Conservation (phyloP, 75 land plant genomes). For the Selaginella moellendorffii region DNA sequence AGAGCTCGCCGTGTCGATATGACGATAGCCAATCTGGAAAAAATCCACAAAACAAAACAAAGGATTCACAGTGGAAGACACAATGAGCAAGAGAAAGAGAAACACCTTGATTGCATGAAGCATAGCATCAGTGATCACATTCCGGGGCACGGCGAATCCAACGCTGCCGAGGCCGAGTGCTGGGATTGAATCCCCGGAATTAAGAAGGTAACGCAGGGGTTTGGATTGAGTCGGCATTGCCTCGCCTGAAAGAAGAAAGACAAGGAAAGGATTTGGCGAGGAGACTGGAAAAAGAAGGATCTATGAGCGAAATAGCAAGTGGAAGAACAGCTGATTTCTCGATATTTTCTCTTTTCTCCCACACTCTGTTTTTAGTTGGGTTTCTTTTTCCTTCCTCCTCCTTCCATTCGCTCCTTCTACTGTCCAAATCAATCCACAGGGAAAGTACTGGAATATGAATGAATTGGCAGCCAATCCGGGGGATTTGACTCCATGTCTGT, state of each 20-base stretch:
- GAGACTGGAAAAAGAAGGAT: not conserved
- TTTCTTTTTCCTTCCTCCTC: too few species aligned
- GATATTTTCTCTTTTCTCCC: too few species aligned
- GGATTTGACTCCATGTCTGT: too few species aligned
- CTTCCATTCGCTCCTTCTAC: too few species aligned
- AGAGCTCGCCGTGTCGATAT: conserved; percentile 23
- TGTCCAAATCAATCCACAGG: too few species aligned
- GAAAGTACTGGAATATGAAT: too few species aligned
- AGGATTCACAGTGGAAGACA: not conserved
- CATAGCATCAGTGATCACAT: not conserved
- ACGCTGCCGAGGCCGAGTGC: not conserved
- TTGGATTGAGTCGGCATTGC: not conserved
- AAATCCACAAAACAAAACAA: too few species aligned
- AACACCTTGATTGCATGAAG: not conserved
- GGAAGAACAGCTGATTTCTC: not conserved
- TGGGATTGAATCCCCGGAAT: not conserved
- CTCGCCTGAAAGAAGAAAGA: not conserved
- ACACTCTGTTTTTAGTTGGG: not conserved
- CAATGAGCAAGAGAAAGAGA: too few species aligned
- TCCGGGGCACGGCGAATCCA: not conserved
- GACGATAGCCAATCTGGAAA: conserved; percentile 25
- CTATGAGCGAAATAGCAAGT: not conserved
- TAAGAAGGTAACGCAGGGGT: not conserved
- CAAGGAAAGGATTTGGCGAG: not conserved
- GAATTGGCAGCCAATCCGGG: too few species aligned